Evolutionary conservation across 2,329 filamentous ascomycete species (phyloP).

Genomic region (Ceratocystis huliohia): DNA sequence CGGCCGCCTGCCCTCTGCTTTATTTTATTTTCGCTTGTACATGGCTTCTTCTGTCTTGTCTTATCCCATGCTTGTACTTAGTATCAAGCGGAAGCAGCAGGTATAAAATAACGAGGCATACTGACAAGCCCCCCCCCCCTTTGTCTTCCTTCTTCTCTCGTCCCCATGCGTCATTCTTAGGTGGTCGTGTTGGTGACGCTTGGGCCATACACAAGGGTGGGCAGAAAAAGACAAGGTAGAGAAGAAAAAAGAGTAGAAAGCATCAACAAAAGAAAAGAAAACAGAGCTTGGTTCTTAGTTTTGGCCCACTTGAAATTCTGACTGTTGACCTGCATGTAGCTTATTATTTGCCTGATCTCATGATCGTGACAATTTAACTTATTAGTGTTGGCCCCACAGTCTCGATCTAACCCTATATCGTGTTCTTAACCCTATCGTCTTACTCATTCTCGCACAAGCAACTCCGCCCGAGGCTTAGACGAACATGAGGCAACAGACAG

Average conservation of each 20-base stretch:
- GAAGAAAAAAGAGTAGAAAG: too few relatives aligned
- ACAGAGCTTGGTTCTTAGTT: background rate
- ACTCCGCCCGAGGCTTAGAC: background rate
- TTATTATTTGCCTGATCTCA: background rate
- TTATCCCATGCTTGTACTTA: background rate
- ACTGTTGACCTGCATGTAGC: background rate
- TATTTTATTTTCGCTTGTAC: background rate
- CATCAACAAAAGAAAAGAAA: background rate
- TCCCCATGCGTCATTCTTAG: background rate
- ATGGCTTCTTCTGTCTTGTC: background rate
- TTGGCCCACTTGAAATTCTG: background rate
- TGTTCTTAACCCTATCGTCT: too few relatives aligned
- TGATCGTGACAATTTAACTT: background rate
- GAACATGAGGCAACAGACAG: background rate
- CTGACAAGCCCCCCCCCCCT: constrained; percentile 1
- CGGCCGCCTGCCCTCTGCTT: background rate
- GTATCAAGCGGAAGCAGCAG: background rate
- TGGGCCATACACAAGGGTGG: background rate
- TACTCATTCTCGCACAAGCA: background rate
- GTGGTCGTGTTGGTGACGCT: constrained; percentile 4
- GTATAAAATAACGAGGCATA: background rate
- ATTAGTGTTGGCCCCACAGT: background rate
- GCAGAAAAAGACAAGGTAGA: background rate
- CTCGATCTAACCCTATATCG: background rate
- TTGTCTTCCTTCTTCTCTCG: too few relatives aligned